Evolutionary conservation across 352 stramenopile species (phyloP).

Genomic region (Pythium oligandrum): DNA sequence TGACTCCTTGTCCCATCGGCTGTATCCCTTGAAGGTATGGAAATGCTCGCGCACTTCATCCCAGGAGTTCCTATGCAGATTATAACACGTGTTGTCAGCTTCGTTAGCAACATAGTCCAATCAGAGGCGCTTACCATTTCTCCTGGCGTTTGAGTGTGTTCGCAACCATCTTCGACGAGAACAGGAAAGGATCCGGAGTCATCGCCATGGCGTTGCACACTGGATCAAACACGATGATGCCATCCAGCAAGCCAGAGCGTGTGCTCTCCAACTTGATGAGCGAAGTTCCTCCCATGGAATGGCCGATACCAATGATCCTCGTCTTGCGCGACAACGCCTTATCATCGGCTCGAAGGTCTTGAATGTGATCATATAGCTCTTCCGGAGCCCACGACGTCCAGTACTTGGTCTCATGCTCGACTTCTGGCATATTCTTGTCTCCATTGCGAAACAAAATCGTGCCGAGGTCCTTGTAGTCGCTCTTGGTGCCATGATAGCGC

Average conservation of each 20-base stretch:
- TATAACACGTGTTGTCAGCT: not conserved
- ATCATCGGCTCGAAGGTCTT: slow-evolving; percentile 7
- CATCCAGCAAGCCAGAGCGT: slow-evolving; percentile 11
- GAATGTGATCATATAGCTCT: slow-evolving; percentile 6
- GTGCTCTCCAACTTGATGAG: slow-evolving; percentile 12
- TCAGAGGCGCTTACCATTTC: slow-evolving; percentile 2
- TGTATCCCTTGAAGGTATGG: slow-evolving; percentile 1
- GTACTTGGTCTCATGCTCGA: slow-evolving; percentile 20
- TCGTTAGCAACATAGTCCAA: not conserved
- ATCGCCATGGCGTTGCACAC: not conserved
- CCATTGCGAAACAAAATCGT: slow-evolving; percentile 18
- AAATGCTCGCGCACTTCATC: slow-evolving; percentile 1
- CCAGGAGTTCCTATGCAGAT: slow-evolving; percentile 6
- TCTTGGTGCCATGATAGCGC: slow-evolving; percentile 29
- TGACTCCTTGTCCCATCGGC: slow-evolving; percentile 4
- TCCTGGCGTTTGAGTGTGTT: slow-evolving; percentile 1
- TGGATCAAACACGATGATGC: slow-evolving; percentile 20
- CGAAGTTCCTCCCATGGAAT: slow-evolving; percentile 18
- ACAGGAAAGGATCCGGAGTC: too few relatives aligned
- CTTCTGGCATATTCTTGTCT: slow-evolving; percentile 13
- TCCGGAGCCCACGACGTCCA: slow-evolving; percentile 9
- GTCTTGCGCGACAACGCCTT: not conserved
- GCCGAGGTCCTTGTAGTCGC: slow-evolving; percentile 18
- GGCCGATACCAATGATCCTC: slow-evolving; percentile 16
- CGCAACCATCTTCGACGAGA: not conserved